Base-by-base conservation (phyloP, 371 early-diverging fungal species). In the Nosema bombycis region DNA sequence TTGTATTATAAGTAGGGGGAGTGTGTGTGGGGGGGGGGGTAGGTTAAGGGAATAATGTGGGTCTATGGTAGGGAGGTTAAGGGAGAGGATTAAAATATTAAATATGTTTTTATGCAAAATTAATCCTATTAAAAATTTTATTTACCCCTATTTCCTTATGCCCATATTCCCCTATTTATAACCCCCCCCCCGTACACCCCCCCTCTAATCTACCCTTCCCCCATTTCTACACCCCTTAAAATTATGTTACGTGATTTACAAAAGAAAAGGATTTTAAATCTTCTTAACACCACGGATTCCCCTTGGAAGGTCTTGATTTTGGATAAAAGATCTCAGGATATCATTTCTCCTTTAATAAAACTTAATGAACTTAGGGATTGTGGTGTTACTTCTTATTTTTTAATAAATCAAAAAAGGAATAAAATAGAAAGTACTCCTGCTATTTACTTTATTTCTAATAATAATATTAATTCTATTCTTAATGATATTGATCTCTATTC, bases 301-400 rank as follows among this genome's bases (percentile, higher is more conserved):
- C 82, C 83, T 2, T 99, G 98, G 98, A 98, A 96, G 82, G 93
- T 96, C 1, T 86, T 99, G 32, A 88, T 99, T 37, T 92, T 96
- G 85, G 98, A 98, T 85, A 86, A 89, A 77, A 89, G 90, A 77
- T 92, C 95, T 2, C 93, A 93, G 78, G 92, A 94, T 81, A 89
- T 96, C 72, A 91, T 99, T 65, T 92, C 95, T 10, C 94, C 96
- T n/a, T 89, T 96, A 30, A 89, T 97, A 73, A 91, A 91, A 73
- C 92, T 96, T 23, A 93, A 91, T 82, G 96, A 97, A 82, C 89
- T 99, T 73, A 91, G 97, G 72, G 95, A 96, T 75, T 89, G 91
- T 80, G 96, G 96, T n/a, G 90, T 99, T 33, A 97, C 98, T 0
- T 92, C 95, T 33, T 95, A 96, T 79, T 92, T 96, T 38, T 71